Conservation (phyloP, 108 stramenopile genomes). For the Nitzschia inconspicua region DNA sequence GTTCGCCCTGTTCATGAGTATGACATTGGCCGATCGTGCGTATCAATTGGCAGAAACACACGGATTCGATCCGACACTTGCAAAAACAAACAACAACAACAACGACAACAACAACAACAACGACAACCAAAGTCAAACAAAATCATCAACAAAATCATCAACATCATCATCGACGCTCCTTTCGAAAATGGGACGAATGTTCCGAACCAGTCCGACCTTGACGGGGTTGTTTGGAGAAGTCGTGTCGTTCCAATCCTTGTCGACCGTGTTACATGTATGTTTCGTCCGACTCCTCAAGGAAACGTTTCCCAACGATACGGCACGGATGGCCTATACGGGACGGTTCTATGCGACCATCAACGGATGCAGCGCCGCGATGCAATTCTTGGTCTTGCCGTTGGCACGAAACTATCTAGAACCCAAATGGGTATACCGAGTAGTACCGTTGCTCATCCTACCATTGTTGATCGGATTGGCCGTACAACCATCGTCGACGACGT, state of each 20-base stretch:
- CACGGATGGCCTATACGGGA: conserved; percentile 75
- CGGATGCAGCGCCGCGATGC: conserved; percentile 49
- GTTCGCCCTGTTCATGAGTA: conserved; percentile 33
- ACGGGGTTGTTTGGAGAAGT: conserved; percentile 80
- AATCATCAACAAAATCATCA: conserved; percentile 16
- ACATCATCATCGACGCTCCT: conserved; percentile 23
- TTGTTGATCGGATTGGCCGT: conserved; percentile 15
- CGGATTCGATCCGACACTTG: conserved; percentile 56
- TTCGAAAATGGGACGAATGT: conserved; percentile 52
- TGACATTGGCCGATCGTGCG: conserved; percentile 38
- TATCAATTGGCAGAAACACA: conserved; percentile 45
- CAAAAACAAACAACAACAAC: background rate
- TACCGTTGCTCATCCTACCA: conserved; percentile 49
- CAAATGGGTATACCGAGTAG: conserved; percentile 53
- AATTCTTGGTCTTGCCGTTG: conserved; percentile 71
- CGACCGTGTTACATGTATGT: conserved; percentile 72
- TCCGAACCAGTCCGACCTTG: conserved; percentile 72
- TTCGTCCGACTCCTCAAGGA: conserved; percentile 63
- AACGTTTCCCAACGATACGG: conserved; percentile 53
- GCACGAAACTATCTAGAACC: conserved; percentile 50
- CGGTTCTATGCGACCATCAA: conserved; percentile 73
- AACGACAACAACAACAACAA: conserved; percentile 2
- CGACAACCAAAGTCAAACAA: conserved; percentile 16
- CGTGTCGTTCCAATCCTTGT: conserved; percentile 74
- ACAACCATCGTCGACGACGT: background rate